Base-by-base conservation (phyloP, 192 early-diverging fungal species). In the Rhizoclosmatium sp. region DNA sequence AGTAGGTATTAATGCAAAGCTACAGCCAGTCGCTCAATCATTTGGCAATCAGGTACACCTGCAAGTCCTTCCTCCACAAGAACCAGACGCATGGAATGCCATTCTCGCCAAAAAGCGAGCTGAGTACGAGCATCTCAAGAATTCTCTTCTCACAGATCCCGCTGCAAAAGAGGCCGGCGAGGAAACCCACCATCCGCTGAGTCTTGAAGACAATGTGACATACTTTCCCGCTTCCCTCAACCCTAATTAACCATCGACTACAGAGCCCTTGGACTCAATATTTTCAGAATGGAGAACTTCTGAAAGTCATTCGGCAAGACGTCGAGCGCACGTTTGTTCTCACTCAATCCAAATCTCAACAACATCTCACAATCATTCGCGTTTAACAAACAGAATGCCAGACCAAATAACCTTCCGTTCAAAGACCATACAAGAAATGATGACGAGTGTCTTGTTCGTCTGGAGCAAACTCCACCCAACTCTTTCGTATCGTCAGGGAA, bases 401-500 rank as follows among this genome's bases (percentile, higher is more conserved):
- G 96, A 97, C 62, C 90, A 92, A 59, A 85, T 86, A n/a, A 94
- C 90, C 71, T 99, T 97, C 78, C 90, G 93, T 2, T 71, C 78
- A 39, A 66, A 85, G 39, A 80, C 81, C 1, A 90, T 92, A 40
- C 95, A 94, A 75, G 85, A 85, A 61, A 81, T 89, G 48, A 81
- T 99, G 85, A 82, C 88, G 2, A 92, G 94, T 74, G 92, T 98
- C 46, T 82, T 99, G 41, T 96, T 99, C 74, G 92, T 98, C 44
- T 97, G 95, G 80, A 94, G 93, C 83, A 96, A 96, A 79, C 86
- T 96, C 80, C 92, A 99, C 77, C 85, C 88, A 14, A 92, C 91
- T 45, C 88, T 98, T n/a, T 92, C 93, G 19, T 99, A 99, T 84
- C 90, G 97, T 51, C 97, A 99, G 81, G 97, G 97, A 42, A 99